Base-by-base conservation (phyloP, 495 filamentous ascomycete genomes). In the Neurospora sp. region DNA sequence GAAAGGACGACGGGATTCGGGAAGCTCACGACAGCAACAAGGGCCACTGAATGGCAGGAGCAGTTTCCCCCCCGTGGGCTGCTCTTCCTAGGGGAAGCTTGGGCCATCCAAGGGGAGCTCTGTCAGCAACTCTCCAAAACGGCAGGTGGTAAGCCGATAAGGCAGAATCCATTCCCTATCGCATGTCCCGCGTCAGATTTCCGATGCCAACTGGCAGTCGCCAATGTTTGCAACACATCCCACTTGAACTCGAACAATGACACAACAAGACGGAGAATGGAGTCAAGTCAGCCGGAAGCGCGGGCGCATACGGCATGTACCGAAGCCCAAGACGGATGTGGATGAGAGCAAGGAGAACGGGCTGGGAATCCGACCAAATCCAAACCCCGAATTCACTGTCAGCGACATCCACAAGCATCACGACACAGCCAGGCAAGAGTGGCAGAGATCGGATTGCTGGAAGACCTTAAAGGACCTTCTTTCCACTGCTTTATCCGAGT, bases 261-360 rank as follows among this genome's bases (percentile, higher is more conserved):
- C 72, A 31, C 71, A 38, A 1, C 61, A 73, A 4, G 74, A 72
- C 41, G 73, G 68, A 31, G 74, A 74, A 20, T 80, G 79, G 78
- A 78, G 53, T 42, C 76, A 77, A 40, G 76, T 80, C 74, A 73
- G 74, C 37, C 76, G 77, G n/a, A 80, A 77, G 31, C 72, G 74
- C 7, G 75, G 79, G 16, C 78, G 75, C 12, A 65, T 77, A 14
- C 76, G 76, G 27, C 70, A 74, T 71, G 40, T 72, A 16, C 69
- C 40, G 0, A 39, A 71, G 16, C 59, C 72, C n/a, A 35, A 53
- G 3, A 68, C 73, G 3, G 22, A 31, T 0, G 73, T 42, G 2
- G 73, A 70, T 8, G 71, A 72, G 38, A 68, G 71, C 27, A 61
- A 61, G 1, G 31, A 16, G 9, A 70, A 73, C 9, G 76, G 72